Evolutionary conservation across 2,329 filamentous ascomycete genomes (phyloP), one percentile per base, ranked within the genome.

Genomic region (Aspergillus brasiliensis): DNA sequence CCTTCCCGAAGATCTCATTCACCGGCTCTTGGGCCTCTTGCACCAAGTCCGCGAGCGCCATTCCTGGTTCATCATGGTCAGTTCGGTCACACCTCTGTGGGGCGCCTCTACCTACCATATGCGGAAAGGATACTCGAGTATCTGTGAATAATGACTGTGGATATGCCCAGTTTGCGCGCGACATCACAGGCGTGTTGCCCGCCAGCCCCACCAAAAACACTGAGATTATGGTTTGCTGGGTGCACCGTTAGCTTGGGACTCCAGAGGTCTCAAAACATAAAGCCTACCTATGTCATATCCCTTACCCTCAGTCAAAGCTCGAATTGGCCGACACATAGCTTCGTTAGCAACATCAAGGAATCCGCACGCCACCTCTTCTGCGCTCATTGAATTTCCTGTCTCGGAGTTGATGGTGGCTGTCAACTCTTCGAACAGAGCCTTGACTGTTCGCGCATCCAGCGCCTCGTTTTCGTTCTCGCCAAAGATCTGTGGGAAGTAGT

Each of bases 261-360:
- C n/a, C n/a, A n/a, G n/a, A n/a, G n/a, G n/a, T n/a, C n/a, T n/a
- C n/a, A n/a, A n/a, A n/a, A n/a, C n/a, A n/a, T n/a, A n/a, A n/a
- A n/a, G 27, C 47, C 8, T 23, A 57, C 56, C 25, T 2, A 57
- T 57, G 44, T 52, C 56, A 37, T 51, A 52, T 47, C 56, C 56
- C 38, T 61, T 61, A 2, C 54, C 42, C 8, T 60, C 21, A 3
- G 47, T 57, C 27, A 51, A 34, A 46, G 46, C 10, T 28, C 42
- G 56, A 27, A 57, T 57, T 44, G 58, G 58, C 2, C 49, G 42
- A 4, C 91, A 92, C 92, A 97, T 96, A 13, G 91, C 88, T 78
- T 96, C 92, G 69, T 96, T 96, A 2, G 92, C 92, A 53, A 97
- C 91, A 13, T 91, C 91, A 73, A 97, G 82, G 73, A 96, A 97